A percentile compares a stretch with the other conserved stretches of the same genome.
Conservation (phyloP, 345 rosid genomes). For the Eucalyptus marginata region DNA sequence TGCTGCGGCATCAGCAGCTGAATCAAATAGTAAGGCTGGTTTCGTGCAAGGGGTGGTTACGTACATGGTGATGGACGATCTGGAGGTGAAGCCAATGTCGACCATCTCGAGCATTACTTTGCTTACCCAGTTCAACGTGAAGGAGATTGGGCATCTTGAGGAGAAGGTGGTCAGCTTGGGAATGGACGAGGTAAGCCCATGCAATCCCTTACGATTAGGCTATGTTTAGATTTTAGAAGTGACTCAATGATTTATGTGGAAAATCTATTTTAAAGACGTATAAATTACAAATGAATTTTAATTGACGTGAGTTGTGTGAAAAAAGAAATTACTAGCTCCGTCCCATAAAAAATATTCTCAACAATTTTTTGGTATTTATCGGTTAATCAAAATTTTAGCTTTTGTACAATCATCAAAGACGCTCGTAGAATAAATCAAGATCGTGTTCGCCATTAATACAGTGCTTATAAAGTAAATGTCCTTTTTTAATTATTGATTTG, state of each 20-base stretch:
- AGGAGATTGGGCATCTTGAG: background rate
- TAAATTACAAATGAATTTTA: background rate
- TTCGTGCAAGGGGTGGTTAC: constrained; percentile 11
- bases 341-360: no score
- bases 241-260: background rate
- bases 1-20: background rate
- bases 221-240: background rate
- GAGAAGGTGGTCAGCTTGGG: constrained; percentile 3
- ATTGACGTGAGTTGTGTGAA: background rate
- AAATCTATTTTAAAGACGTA: background rate
- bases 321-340: no score
- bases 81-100: constrained; percentile 12
- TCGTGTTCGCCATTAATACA: background rate
- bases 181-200: constrained; percentile 4
- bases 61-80: constrained; percentile 22
- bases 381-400: background rate
- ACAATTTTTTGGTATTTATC: background rate
- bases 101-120: constrained; percentile 2
- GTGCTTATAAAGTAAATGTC: background rate
- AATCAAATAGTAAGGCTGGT: background rate
- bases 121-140: constrained; percentile 1
- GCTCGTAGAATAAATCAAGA: background rate
- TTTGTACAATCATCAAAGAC: background rate
- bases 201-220: fast-evolving
- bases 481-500: background rate